Evolutionary conservation across 805 yeast genomes (phyloP), one percentile per base, ranked within the genome.

Genomic region (Lachancea waltii): DNA sequence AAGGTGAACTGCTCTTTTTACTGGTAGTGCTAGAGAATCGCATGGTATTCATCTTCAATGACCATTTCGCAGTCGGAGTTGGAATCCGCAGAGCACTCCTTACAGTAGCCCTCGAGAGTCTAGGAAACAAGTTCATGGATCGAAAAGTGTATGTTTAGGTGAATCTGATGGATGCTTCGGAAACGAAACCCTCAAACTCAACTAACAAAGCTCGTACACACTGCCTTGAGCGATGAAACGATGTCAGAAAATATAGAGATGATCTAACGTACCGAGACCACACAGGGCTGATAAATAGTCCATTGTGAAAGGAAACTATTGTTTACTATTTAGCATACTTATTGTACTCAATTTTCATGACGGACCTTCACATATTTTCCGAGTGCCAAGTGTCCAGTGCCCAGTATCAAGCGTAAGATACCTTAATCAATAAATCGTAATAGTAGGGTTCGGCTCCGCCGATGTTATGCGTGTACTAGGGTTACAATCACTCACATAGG

Each of bases 401-500:
- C n/a, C n/a, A n/a, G n/a, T n/a, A n/a, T n/a, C n/a, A 3, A n/a
- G 31, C 11, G 14, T 16, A 28, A 7, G 25, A 8, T 8, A 8
- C 11, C 11, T 7, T 22, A 23, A 9, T 23, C 20, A 35, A 25
- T 35, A 35, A 20, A 35, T 35, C 10, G 38, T 35, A 16, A 35
- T 35, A 7, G 33, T 35, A 3, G 38, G 33, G 18, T 35, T 35
- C 14, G 30, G 35, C 8, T 41, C 35, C 3, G 48, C 20, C 14
- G 40, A 30, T 6, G 43, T 11, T 5, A 3, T 20, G 15, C 37
- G 37, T n/a, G 37, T 34, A 10, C 38, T 22, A 10, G 36, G 36
- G 5, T 32, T 47, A 35, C 63, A 58, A 27, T 44, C 35, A n/a
- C 49, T 43, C 13, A 48, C 47, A 35, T 45, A 53, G 15, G 50